A percentile compares a stretch with the other conserved stretches of the same genome.
phyloP scores from a whole-genome alignment of 148 eudicot species.

The Simmondsia chinensis region DNA sequence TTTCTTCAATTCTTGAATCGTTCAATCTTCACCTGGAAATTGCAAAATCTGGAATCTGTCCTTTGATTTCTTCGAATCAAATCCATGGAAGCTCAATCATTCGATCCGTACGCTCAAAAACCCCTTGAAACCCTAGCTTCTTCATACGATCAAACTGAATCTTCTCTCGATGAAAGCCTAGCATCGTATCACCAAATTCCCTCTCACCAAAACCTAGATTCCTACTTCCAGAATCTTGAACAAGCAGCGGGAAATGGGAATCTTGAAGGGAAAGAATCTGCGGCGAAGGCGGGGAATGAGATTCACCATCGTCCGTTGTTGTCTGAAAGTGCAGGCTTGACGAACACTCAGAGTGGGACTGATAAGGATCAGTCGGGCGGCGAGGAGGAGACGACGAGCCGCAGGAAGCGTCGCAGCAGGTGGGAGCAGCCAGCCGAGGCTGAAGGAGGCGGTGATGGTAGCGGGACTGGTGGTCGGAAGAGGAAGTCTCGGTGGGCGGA shows the following conservation, averaged over 20 bases:
- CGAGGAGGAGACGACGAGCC: constrained; percentile 72
- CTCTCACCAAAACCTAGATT: constrained; percentile 3
- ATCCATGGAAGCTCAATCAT: constrained; percentile 12
- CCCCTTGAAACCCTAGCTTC: constrained; percentile 19
- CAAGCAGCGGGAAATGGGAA: constrained; percentile 9
- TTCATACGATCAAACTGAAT: neutral
- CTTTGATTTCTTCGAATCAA: neutral
- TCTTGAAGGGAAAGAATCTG: neutral
- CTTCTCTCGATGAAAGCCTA: constrained; percentile 10
- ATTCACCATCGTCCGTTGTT: constrained; percentile 26
- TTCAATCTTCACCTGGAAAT: too few relatives aligned
- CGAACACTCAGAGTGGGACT: constrained; percentile 42
- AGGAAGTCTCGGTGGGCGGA: constrained; percentile 81
- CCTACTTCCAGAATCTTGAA: neutral
- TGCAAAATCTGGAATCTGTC: too few relatives aligned
- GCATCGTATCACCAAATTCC: neutral
- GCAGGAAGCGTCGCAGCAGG: constrained; percentile 52
- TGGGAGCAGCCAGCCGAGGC: constrained; percentile 67
- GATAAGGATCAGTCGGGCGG: constrained; percentile 52
- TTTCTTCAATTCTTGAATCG: too few relatives aligned
- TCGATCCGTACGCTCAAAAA: neutral
- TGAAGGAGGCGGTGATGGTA: constrained; percentile 14
- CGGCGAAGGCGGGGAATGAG: constrained; percentile 6
- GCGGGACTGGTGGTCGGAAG: constrained; percentile 34
- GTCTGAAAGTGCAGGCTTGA: constrained; percentile 23